Base-by-base conservation (phyloP, 2,329 filamentous ascomycete species). In the Macroventuria anomochaeta region DNA sequence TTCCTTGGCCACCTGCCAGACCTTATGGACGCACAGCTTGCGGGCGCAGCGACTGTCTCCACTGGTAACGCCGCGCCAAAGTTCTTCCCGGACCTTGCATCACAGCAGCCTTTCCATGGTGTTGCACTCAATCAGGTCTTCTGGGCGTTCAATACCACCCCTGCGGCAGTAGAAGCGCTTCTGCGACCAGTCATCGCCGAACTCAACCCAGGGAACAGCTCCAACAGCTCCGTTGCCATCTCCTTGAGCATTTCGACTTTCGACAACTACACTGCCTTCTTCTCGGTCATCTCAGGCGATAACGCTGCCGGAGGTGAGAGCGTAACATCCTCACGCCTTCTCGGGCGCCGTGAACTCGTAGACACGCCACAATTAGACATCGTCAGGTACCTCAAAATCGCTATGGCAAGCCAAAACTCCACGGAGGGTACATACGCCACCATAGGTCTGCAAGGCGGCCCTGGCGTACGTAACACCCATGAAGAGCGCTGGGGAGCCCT, bases 371-470 rank as follows among this genome's bases (percentile, higher is more conserved):
- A 13, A 31, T 2, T 20, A 57, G 1, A 46, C 10, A 37, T 68
- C 10, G 26, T 39, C 3, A 10, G 37, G 2, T 62, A 64, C 15
- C 42, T 64, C 11, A 50, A 62, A 18, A 46, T 44, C 4, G 53
- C 59, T 0, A 44, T 67, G 13, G 32, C 42, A 10, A 60, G 60
- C 4, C 53, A 67, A 41, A 61, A 61, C 38, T 43, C 47, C n/a
- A 65, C 55, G 0, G 21, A 50, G 10, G 54, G 69, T 15, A 65
- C 61, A n/a, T 57, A 58, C 59, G 61, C 59, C 39, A 62, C 59
- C 15, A 34, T 70, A 47, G 67, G 70, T 12, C 39, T 73, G 1
- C 63, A 67, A 36, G 69, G 63, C 20, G 71, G 72, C 1, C 61
- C 65, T 5, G 70, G 70, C 12, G 65, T 71, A 2, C 57, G 59